Base-by-base conservation (phyloP, 2,329 filamentous ascomycete genomes). In the Botrytis deweyae region DNA sequence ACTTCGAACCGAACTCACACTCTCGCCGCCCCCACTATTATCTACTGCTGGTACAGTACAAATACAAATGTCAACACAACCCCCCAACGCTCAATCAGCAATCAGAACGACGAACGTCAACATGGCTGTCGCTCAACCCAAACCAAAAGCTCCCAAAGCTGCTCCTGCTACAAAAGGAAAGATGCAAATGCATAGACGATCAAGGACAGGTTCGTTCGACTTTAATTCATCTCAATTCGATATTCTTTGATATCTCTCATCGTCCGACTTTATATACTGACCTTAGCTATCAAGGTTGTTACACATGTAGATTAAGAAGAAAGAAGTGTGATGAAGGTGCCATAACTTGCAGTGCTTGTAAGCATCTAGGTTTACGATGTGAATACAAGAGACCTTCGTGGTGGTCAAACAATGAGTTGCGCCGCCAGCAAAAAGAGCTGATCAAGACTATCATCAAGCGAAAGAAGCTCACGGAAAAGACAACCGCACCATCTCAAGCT, bases 391-490 rank as follows among this genome's bases (percentile, higher is more conserved):
- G 95, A 81, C 96, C 96, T 55, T 90, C 93, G 84, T 99, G 96
- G 96, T 99, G 96, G 96, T 93, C 92, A 84, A 98, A 96, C 87
- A 92, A 93, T 81, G 94, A 97, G 76, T 90, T 92, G 81, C 88
- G 96, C 78, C 90, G 92, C 79, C 86, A 91, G 73, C 94, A 98
- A 83, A 99, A 98, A 85, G 96, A 98, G 82, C 86, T 91, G 78
- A 97, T 99, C 87, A 99, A 99, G 88, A 92, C 92, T 84, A 93
- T 95, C 83, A 98, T 99, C 87, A 98, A 97, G 89, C 90, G 92
- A 82, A 98, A 96, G 82, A 98, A 98, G 88, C 88, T 97, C 78
- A 91, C 91, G 40, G 95, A 98, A 84, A 97, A 97, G 89, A 87
- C 90, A 70, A 85, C 85, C 63, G 86, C 89, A 73, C 73, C 77